These are phyloP conservation scores for Astrephomene gubernaculifera DNA, from an alignment of 139 green algal genomes.

Conservation along the genomic window DNA sequence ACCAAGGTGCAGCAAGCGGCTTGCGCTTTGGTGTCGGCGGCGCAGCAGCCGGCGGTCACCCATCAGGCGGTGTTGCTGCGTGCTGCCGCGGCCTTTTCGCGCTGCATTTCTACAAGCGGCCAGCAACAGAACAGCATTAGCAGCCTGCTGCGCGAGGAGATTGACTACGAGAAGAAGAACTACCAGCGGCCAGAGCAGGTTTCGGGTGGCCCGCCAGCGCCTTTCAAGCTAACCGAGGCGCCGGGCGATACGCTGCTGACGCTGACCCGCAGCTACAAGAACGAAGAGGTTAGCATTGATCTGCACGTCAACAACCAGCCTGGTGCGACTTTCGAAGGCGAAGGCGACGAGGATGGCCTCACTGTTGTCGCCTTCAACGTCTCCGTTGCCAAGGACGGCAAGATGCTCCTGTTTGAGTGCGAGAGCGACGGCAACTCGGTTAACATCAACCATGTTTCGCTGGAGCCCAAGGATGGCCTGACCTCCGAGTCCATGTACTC, in stretches of 20 bases:
- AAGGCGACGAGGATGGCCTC: constrained; percentile 31
- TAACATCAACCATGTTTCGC: constrained; percentile 51
- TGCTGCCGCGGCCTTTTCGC: neutral
- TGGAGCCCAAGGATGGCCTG: constrained; percentile 51
- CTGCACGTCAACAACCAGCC: constrained; percentile 64
- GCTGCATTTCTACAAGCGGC: constrained; percentile 7
- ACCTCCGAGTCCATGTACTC: constrained; percentile 45
- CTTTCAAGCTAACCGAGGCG: constrained; percentile 63
- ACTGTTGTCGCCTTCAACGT: constrained; percentile 56
- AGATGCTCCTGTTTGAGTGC: constrained; percentile 59
- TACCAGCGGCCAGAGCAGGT: constrained; percentile 54
- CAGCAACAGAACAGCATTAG: neutral
- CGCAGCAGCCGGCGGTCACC: neutral
- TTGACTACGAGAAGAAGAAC: constrained; percentile 60
- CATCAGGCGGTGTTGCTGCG: constrained; percentile 23
- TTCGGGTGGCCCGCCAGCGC: constrained; percentile 49
- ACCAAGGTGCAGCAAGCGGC: neutral
- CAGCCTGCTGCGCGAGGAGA: constrained; percentile 42
- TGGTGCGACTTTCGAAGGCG: constrained; percentile 9
- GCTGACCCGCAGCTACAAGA: constrained; percentile 50
- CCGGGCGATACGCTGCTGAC: constrained; percentile 66
- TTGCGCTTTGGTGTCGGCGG: neutral
- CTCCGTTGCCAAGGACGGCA: constrained; percentile 52
- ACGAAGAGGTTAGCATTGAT: constrained; percentile 68
- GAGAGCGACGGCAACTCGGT: constrained; percentile 55